Percentiles rank a stretch among this genome's conserved stretches.
These are phyloP conservation scores for Trichoderma simmonsii DNA, from an alignment of 2,329 filamentous ascomycete genomes.

Conservation along the genomic window DNA sequence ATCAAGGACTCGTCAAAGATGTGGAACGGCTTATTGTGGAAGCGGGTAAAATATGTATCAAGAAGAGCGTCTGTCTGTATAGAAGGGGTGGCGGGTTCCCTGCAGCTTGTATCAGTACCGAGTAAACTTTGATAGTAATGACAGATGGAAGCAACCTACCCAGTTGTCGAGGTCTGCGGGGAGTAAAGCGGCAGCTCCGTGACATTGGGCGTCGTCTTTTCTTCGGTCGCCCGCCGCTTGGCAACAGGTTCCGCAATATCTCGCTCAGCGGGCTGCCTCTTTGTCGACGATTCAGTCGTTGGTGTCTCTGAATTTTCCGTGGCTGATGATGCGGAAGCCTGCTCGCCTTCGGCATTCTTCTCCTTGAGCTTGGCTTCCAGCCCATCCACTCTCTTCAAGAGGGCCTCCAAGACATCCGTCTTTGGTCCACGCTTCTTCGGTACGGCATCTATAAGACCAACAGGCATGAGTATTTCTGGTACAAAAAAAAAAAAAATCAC, in stretches of 20 bases:
- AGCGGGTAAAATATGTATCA: conserved; percentile 74
- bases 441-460: conserved; percentile 59
- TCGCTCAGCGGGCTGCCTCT: not conserved
- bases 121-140: not conserved
- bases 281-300: not conserved
- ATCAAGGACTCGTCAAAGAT: conserved; percentile 75
- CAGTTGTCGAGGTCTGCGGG: not conserved
- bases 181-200: conserved; percentile 17
- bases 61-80: conserved; percentile 62
- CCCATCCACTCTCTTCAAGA: conserved; percentile 81
- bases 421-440: conserved; percentile 89
- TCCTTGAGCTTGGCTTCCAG: conserved; percentile 76
- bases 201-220: conserved; percentile 26
- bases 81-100: conserved; percentile 44
- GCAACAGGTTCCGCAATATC: conserved; percentile 33
- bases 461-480: not conserved
- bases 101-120: conserved; percentile 24
- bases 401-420: conserved; percentile 80
- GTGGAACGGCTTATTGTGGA: conserved; percentile 79
- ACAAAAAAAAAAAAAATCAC: not conserved
- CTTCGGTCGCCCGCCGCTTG: conserved; percentile 41
- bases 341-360: conserved; percentile 46
- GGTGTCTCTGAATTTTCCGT: conserved; percentile 22
- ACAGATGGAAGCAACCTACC: not conserved
- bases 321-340: conserved; percentile 24